These are phyloP conservation scores for Clitoria ternatea DNA, from an alignment of 306 rosid species.

Conservation along the genomic window DNA sequence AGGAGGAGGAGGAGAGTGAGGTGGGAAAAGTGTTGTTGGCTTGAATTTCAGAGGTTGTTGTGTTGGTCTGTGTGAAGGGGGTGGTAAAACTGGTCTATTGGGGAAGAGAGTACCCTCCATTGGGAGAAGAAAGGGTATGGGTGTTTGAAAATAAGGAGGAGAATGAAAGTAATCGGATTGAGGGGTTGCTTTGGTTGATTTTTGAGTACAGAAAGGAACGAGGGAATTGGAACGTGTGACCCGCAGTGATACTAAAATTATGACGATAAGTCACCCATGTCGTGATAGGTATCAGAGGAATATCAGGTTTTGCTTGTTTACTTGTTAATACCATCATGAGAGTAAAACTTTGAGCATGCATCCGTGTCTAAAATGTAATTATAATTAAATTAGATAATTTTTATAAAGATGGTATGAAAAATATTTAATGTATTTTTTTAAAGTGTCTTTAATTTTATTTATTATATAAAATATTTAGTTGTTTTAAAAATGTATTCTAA, in stretches of 20 bases:
- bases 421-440: no score
- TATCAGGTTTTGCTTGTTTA: no score
- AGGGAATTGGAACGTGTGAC: neutral
- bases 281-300: no score
- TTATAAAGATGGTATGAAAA: no score
- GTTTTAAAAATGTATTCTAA: no score
- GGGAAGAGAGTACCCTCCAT: conserved; percentile 88
- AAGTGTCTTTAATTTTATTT: no score
- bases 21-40: conserved; percentile 41
- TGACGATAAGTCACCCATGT: no score
- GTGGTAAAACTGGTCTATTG: conserved; percentile 49
- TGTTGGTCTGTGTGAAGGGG: conserved; percentile 48
- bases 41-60: conserved; percentile 54
- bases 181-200: neutral
- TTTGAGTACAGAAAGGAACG: neutral
- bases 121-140: neutral
- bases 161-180: neutral
- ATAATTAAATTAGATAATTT: no score
- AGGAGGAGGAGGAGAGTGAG: conserved; percentile 43
- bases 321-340: no score
- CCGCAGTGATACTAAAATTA: neutral
- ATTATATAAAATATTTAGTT: no score
- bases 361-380: no score
- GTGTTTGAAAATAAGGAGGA: neutral
- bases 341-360: no score